Base-by-base conservation (phyloP, 148 eudicot genomes). In the Vaccinium myrtillus region DNA sequence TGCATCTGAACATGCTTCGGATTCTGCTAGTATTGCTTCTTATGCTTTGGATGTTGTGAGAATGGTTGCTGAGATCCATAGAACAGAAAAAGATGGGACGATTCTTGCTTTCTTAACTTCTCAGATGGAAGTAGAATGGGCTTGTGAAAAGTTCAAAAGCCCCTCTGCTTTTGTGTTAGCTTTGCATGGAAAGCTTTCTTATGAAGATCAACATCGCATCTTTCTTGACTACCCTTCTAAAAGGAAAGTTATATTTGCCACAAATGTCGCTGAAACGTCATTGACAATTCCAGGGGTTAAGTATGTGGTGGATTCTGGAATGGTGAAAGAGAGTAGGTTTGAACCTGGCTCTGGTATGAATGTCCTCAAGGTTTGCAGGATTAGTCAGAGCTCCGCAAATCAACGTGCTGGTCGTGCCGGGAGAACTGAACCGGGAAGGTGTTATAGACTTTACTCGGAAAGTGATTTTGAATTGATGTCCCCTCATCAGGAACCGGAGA, bases 391-490 rank as follows among this genome's bases (percentile, higher is more conserved):
- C 85, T 95, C 99, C 54, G 99, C 99, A 76, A 90, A 93, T 81
- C 98, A 95, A 86, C 90, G 98, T 82, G 95, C 96, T 87, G 99
- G 98, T 70, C 99, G 98, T 76, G 98, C 98, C 84, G 99, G 98
- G 87, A 94, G 98, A 89, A 97, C 98, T 21, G 98, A 93, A 82
- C 89, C 98, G 12, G 99, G 99, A 55, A 85, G 84, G 46, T 97
- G 99, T 90, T 97, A 92, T 82, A 91, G 99, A 77, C 92, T 97
- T 14, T 97, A 97, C 87, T 87, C 94, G 6, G 79, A 90, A 83
- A 71, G 82, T 67, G 95, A 95, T 84, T 94, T 89, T 81, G 84
- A 77, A 58, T 81, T 46, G 43, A 93, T 97, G 99, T 83, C 87
- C 75, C 78, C 86, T 73, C 96, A 97, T 85, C 96, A 87, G 82